A percentile compares a stretch with the other conserved stretches of the same genome.
phyloP scores from a whole-genome alignment of 495 filamentous ascomycete genomes.

The Astrothelium macrocarpum region DNA sequence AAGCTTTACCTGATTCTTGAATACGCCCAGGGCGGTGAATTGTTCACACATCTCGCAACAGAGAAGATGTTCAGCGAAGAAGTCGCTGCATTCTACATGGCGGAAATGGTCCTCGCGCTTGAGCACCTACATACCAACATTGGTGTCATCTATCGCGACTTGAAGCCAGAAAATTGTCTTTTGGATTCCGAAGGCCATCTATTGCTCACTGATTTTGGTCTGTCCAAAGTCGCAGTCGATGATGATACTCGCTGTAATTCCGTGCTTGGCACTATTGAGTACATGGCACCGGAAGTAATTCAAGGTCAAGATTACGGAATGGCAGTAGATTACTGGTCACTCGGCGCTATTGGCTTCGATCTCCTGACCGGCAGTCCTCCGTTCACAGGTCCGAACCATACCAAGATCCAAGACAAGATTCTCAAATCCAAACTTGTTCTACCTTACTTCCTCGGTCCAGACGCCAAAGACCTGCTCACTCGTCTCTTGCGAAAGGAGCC shows the following conservation, averaged over 20 bases:
- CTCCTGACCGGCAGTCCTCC: conserved; percentile 83
- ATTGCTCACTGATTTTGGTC: conserved; percentile 90
- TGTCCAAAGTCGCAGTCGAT: conserved; percentile 87
- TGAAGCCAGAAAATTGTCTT: conserved; percentile 97
- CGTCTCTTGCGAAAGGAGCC: conserved; percentile 87
- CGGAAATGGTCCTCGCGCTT: conserved; percentile 88
- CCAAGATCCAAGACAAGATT: conserved; percentile 89
- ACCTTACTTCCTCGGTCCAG: conserved; percentile 78
- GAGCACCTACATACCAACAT: conserved; percentile 85
- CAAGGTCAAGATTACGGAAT: conserved; percentile 77
- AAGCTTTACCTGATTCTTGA: conserved; percentile 97
- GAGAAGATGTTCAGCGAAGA: conserved; percentile 88
- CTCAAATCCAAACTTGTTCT: conserved; percentile 76
- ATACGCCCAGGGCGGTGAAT: conserved; percentile 93
- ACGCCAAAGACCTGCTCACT: conserved; percentile 87
- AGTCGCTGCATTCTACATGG: conserved; percentile 92
- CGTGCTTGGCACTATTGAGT: conserved; percentile 86
- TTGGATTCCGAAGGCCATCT: conserved; percentile 86
- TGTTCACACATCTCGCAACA: conserved; percentile 80
- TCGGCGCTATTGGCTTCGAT: conserved; percentile 85
- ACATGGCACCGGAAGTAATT: conserved; percentile 97
- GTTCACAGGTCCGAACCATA: conserved; percentile 79
- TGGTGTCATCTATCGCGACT: conserved; percentile 90
- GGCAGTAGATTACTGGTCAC: conserved; percentile 96
- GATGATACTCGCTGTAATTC: conserved; percentile 67